Conservation (phyloP, 176 grass and related monocot genomes). For the Zea mays region Zm-B73-REFERENCE-NAM-5.0 NC_050101.1:23660001-23660500, state of each 20-base stretch:
- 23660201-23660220: conserved; percentile 27
- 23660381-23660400: neutral
- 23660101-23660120: conserved; percentile 29
- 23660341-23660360: conserved; percentile 58
- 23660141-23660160: conserved; percentile 47
- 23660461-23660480: too few species aligned
- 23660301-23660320: conserved; percentile 51
- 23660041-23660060: conserved; percentile 79
- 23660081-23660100: conserved; percentile 68
- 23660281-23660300: conserved; percentile 49
- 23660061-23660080: conserved; percentile 78
- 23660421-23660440: too few species aligned
- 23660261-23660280: conserved; percentile 53
- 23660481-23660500: too few species aligned
- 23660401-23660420: too few species aligned
- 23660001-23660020: too few species aligned
- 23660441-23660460: too few species aligned
- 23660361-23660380: conserved; percentile 2
- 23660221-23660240: conserved; percentile 51
- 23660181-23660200: conserved; percentile 45
- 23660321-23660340: conserved; percentile 17
- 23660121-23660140: conserved; percentile 44
- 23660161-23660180: conserved; percentile 52
- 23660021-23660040: conserved; percentile 49
- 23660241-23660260: conserved; percentile 72